Base-by-base conservation (phyloP, 2,329 filamentous ascomycete species). In the Venturia oleaginea region DNA sequence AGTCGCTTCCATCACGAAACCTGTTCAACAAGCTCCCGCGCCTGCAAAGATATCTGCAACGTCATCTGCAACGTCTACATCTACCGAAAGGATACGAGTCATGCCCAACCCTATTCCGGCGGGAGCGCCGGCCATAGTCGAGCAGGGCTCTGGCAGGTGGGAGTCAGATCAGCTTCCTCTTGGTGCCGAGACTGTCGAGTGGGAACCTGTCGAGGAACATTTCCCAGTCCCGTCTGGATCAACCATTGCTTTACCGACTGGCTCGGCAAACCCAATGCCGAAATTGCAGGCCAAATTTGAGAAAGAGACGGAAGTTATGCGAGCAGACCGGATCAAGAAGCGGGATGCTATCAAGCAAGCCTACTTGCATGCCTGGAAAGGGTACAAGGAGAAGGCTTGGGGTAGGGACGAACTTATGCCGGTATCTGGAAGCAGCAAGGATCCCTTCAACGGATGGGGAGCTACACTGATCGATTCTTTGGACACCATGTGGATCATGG, bases 401-500 rank as follows among this genome's bases (percentile, higher is more conserved):
- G 84, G 87, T 67, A 90, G 95, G 69, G 94, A 97, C 72, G 94
- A 97, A 77, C 77, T 97, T 19, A 82, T 78, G 55, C 94, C 94
- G 1, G 79, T 93, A 11, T 83, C 84, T 37, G 86, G 86, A 62
- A 78, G 77, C 17, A 85, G 80, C 68, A 84, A 85, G 22, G 89
- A 97, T 72, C 90, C 91, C 0, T 97, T 97, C 75, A 93, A 91
- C 72, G 91, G 89, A 61, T 96, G 92, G 92, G 90, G 90, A 22
- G 92, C 92, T 19, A 95, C 92, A 0, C 74, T 96, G 66, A 89
- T 96, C 5, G 92, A 96, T 77, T 65, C 84, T 2, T 77, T 89
- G 62, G 88, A 90, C 71, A 85, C 85, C n/a, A 77, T 91, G 17
- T 90, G 87, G 86, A 87, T 90, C 67, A 86, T 90, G 83, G 87